Base-by-base conservation (phyloP, 345 rosid species). In the Syzygium oleosum region DNA sequence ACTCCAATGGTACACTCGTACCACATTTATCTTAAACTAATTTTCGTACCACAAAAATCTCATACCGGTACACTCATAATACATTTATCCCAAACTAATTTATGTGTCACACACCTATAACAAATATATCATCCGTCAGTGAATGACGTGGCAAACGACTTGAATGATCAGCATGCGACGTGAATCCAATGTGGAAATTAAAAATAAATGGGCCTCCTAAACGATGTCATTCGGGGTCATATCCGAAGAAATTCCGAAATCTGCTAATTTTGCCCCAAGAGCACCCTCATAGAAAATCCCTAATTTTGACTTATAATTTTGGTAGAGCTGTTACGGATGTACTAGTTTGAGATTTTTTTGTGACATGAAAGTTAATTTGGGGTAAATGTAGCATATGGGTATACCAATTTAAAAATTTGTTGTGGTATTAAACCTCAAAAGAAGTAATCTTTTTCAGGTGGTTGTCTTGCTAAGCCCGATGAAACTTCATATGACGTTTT, bases 1-100 rank as follows among this genome's bases (percentile, higher is more conserved):
- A 25, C 29, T 25, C 29, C 15, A 0, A 0, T 12, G 12, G n/a
- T 56, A 56, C 61, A 56, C 2, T 23, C 1, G 0, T 58, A 6
- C 15, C 13, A 56, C 27, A 0, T 56, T 58, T 0, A 11, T 58
- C 29, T 25, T 58, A 58, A 58, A 58, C 0, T 58, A 25, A 58
- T 58, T 0, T 25, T 58, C 2, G 0, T 58, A 3, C 25, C 12
- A 58, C 6, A 58, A 58, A 58, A 58, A 25, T 56, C 61, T 56
- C 61, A 23, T 12, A 52, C 6, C 17, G 17, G 17, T 14, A 52
- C 17, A 15, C 19, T 1, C 5, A 4, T 56, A 0, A 2, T 10
- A 56, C 12, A 23, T 56, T 56, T 56, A 22, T 56, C 5, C 23
- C 12, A 22, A 23, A 56, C 3, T 56, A 56, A 23, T 22, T 23